These are phyloP conservation scores for Aspergillus affinis DNA, from an alignment of 495 filamentous ascomycete genomes.

Conservation along the genomic window DNA sequence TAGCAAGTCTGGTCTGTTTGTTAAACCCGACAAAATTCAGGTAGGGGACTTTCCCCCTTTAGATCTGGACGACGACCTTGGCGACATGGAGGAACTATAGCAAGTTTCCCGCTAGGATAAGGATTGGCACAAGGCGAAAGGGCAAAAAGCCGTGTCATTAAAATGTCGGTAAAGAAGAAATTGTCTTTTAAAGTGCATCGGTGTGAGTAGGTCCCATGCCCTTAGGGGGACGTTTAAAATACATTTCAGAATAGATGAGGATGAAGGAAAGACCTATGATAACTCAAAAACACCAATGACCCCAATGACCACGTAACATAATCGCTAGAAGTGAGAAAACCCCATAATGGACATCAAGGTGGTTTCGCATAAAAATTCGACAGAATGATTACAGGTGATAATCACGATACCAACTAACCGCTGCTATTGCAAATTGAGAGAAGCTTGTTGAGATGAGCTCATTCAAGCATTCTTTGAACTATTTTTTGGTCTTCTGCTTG, in stretches of 20 bases:
- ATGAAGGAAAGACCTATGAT: not conserved
- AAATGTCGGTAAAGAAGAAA: not conserved
- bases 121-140: not conserved
- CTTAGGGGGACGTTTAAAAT: not conserved
- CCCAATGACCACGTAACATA: constrained; percentile 21
- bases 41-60: constrained; percentile 78
- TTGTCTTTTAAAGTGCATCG: constrained; percentile 9
- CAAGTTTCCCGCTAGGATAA: not conserved
- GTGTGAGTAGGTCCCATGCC: not conserved
- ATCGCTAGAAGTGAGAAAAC: constrained; percentile 28
- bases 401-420: not conserved
- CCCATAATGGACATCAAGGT: constrained; percentile 1
- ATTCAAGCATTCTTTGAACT: constrained; percentile 10
- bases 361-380: not conserved
- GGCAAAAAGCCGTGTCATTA: not conserved
- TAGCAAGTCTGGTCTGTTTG: constrained; percentile 78
- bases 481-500: constrained; percentile 35
- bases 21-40: constrained; percentile 86
- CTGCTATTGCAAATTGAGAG: constrained; percentile 2
- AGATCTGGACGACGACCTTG: constrained; percentile 57
- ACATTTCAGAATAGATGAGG: not conserved
- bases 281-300: constrained; percentile 21
- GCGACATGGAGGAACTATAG: constrained; percentile 87
- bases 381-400: not conserved
- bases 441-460: not conserved